These are phyloP conservation scores for Citrus reticulata DNA, from an alignment of 345 rosid genomes.

Conservation along the genomic window DNA sequence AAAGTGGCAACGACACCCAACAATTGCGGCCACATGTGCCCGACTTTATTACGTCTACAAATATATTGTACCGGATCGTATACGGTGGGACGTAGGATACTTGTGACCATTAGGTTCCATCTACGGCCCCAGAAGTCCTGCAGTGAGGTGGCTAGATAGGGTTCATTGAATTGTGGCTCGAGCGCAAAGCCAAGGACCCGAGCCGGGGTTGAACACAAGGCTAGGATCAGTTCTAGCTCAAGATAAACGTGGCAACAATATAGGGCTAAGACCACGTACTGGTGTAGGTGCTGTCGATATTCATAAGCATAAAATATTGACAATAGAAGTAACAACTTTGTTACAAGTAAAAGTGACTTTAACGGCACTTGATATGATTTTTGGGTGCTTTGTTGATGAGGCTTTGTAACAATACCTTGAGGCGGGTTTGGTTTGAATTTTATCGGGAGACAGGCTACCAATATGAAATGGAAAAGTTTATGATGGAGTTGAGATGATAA, in stretches of 20 bases:
- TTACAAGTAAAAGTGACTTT: conserved; percentile 13
- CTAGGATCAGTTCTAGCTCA: conserved; percentile 41
- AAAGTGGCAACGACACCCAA: conserved; percentile 47
- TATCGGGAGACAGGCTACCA: conserved; percentile 57
- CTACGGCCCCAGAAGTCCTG: conserved; percentile 86
- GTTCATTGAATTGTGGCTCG: conserved; percentile 63
- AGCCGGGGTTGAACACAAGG: conserved; percentile 31
- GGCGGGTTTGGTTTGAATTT: conserved; percentile 26
- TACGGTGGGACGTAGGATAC: conserved; percentile 47
- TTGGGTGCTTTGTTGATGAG: not conserved
- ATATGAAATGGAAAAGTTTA: conserved; percentile 49
- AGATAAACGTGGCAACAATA: conserved; percentile 43
- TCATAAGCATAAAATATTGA: conserved; percentile 25
- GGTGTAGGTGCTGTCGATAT: conserved; percentile 30
- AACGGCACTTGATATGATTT: not conserved
- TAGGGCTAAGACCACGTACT: conserved; percentile 21
- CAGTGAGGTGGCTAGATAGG: conserved; percentile 61
- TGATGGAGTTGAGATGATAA: conserved; percentile 39
- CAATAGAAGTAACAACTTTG: conserved; percentile 33
- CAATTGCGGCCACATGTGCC: conserved; percentile 16
- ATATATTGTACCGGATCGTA: conserved; percentile 38
- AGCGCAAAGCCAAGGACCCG: conserved; percentile 41
- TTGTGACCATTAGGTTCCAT: conserved; percentile 67
- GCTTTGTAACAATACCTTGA: too few species aligned
- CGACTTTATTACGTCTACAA: conserved; percentile 4